Evolutionary conservation across 495 filamentous ascomycete species (phyloP).

Genomic region (Peziza echinospora): DNA sequence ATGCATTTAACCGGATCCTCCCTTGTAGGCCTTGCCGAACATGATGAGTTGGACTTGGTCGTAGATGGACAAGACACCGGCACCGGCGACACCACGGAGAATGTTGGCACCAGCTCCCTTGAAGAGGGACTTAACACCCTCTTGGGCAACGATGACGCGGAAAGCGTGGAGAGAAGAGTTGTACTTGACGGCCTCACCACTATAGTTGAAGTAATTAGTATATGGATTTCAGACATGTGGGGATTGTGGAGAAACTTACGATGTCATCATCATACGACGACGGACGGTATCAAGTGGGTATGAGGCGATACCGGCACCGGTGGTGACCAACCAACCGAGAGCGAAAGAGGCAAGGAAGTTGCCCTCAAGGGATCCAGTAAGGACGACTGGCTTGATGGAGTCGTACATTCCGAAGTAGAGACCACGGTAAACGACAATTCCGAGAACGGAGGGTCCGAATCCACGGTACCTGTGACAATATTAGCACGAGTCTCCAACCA

Average conservation of each 20-base stretch:
- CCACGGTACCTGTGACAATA: slow-evolving; percentile 53
- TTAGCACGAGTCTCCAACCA: not conserved
- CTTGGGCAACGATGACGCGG: slow-evolving; percentile 85
- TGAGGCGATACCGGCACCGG: slow-evolving; percentile 98
- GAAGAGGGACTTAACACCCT: slow-evolving; percentile 96
- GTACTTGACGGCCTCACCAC: slow-evolving; percentile 98
- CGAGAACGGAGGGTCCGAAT: slow-evolving; percentile 96
- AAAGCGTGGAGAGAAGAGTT: slow-evolving; percentile 79
- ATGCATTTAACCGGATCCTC: slow-evolving; percentile 49
- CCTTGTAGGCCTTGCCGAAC: slow-evolving; percentile 99
- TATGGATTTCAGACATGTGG: slow-evolving; percentile 1
- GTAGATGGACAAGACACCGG: slow-evolving; percentile 99
- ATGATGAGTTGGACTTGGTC: slow-evolving; percentile 95
- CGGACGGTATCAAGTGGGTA: slow-evolving; percentile 99
- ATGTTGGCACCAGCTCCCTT: slow-evolving; percentile 99
- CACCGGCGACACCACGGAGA: slow-evolving; percentile 99
- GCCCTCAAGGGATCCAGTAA: slow-evolving; percentile 75
- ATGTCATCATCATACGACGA: slow-evolving; percentile 99
- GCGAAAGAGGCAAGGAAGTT: slow-evolving; percentile 98
- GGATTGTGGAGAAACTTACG: slow-evolving; percentile 24
- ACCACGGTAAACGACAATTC: slow-evolving; percentile 99
- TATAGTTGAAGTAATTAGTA: slow-evolving; percentile 3
- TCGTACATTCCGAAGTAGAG: slow-evolving; percentile 99
- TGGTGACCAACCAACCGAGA: slow-evolving; percentile 98
- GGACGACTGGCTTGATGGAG: slow-evolving; percentile 96